phyloP scores from a whole-genome alignment of 805 yeast species.

The Suhomyces sp. region DNA sequence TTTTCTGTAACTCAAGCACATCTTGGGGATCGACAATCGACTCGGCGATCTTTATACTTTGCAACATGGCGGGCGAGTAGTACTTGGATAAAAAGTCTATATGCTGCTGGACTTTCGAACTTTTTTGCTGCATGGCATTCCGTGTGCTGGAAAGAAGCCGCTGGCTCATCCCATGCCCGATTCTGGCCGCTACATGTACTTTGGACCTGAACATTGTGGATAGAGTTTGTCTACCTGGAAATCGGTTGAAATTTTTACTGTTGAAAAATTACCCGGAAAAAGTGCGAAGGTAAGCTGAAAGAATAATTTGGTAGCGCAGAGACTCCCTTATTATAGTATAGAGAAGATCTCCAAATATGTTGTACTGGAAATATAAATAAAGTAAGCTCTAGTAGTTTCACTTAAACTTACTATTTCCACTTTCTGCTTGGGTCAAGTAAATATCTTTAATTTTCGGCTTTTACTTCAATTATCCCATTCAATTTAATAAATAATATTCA shows the following conservation, averaged over 20 bases:
- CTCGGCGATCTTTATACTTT: slow-evolving; percentile 81
- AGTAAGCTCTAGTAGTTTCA: too few species aligned
- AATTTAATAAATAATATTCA: neutral
- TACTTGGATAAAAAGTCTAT: slow-evolving; percentile 62
- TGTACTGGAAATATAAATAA: too few species aligned
- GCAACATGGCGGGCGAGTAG: slow-evolving; percentile 78
- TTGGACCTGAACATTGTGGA: slow-evolving; percentile 7
- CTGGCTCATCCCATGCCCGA: slow-evolving; percentile 2
- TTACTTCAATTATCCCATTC: too few species aligned
- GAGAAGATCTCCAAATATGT: too few species aligned
- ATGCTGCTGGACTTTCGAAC: slow-evolving; percentile 37
- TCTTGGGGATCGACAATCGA: slow-evolving; percentile 65
- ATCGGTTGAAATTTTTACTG: neutral
- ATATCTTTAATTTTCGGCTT: too few species aligned
- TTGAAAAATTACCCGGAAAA: slow-evolving; percentile 5
- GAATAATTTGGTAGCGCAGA: neutral
- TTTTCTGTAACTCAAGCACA: slow-evolving; percentile 39
- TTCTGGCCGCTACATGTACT: slow-evolving; percentile 1
- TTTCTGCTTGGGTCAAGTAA: too few species aligned
- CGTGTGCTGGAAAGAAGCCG: slow-evolving; percentile 5
- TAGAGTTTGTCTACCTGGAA: neutral
- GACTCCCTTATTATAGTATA: too few species aligned
- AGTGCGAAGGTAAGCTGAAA: neutral
- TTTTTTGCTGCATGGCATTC: slow-evolving; percentile 3
- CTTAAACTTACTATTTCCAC: too few species aligned